A percentile compares a stretch with the other conserved stretches of the same genome.
These are phyloP conservation scores for Melanomma pulvis-pyrius DNA, from an alignment of 495 filamentous ascomycete species.

Conservation along the genomic window DNA sequence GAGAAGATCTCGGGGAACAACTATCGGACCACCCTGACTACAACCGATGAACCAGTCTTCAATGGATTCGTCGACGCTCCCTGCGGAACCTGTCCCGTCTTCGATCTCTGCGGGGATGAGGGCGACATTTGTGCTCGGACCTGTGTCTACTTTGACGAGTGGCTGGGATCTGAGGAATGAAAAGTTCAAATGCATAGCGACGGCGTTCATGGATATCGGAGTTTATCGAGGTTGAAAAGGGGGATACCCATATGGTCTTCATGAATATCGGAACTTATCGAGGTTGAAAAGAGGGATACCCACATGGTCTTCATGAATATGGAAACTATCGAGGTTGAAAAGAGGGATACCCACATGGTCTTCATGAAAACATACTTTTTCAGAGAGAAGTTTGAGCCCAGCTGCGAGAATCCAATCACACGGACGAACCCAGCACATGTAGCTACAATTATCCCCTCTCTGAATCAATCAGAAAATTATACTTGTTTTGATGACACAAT, in stretches of 20 bases:
- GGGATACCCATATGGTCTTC: not conserved
- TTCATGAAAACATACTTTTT: too few species aligned
- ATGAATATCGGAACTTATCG: not conserved
- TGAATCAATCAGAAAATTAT: too few species aligned
- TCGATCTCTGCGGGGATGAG: slow-evolving; percentile 83
- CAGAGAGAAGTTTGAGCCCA: too few species aligned
- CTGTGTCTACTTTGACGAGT: slow-evolving; percentile 87
- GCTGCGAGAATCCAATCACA: too few species aligned
- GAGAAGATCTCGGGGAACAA: slow-evolving; percentile 48
- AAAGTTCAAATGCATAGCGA: slow-evolving; percentile 2
- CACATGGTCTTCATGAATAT: not conserved
- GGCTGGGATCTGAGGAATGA: slow-evolving; percentile 55
- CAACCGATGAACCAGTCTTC: slow-evolving; percentile 28
- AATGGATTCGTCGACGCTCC: slow-evolving; percentile 85
- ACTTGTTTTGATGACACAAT: too few species aligned
- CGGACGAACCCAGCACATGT: too few species aligned
- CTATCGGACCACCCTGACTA: slow-evolving; percentile 18
- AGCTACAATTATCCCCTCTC: too few species aligned
- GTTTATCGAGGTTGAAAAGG: not conserved
- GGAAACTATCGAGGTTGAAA: not conserved
- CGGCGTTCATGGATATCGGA: not conserved
- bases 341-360: not conserved
- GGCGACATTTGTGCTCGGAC: slow-evolving; percentile 85
- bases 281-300: not conserved
- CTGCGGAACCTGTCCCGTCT: slow-evolving; percentile 93